phyloP scores from a whole-genome alignment of 305 asterid genomes.

The Rubia peregrina region DNA sequence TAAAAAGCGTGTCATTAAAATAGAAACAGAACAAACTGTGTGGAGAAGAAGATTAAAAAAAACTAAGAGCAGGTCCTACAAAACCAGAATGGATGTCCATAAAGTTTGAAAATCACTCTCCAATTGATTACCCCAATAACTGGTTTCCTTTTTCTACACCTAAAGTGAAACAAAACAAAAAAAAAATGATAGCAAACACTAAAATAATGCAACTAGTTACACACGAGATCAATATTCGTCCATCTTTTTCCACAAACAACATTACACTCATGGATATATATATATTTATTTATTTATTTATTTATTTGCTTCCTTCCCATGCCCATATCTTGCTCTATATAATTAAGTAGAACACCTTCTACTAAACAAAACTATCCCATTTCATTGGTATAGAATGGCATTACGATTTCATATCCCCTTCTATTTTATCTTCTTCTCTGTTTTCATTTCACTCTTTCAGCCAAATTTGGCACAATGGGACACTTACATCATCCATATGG shows the following conservation, averaged over 20 bases:
- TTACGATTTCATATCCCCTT: slow-evolving; percentile 12
- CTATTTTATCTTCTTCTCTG: slow-evolving; percentile 8
- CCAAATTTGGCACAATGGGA: slow-evolving; percentile 17
- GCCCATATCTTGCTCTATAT: slow-evolving; percentile 16
- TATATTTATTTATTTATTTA: no score
- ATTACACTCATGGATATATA: neutral
- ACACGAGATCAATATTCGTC: neutral
- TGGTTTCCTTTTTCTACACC: neutral
- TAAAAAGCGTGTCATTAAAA: no score
- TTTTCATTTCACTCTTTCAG: slow-evolving; percentile 7
- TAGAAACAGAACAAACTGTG: no score
- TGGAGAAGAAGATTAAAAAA: no score
- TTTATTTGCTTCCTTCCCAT: no score
- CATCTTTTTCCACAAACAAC: neutral
- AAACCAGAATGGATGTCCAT: neutral
- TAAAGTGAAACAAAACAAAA: slow-evolving; percentile 1
- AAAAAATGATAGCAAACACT: neutral
- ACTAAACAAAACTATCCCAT: slow-evolving; percentile 13
- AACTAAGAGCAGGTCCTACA: neutral
- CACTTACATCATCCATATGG: slow-evolving; percentile 36
- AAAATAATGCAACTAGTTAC: neutral
- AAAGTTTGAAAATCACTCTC: slow-evolving; percentile 3
- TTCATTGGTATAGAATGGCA: slow-evolving; percentile 20
- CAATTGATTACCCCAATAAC: neutral
- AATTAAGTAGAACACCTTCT: slow-evolving; percentile 12